These are phyloP conservation scores for Talaromyces atroroseus DNA, from an alignment of 2,329 filamentous ascomycete species.

Conservation along the genomic window DNA sequence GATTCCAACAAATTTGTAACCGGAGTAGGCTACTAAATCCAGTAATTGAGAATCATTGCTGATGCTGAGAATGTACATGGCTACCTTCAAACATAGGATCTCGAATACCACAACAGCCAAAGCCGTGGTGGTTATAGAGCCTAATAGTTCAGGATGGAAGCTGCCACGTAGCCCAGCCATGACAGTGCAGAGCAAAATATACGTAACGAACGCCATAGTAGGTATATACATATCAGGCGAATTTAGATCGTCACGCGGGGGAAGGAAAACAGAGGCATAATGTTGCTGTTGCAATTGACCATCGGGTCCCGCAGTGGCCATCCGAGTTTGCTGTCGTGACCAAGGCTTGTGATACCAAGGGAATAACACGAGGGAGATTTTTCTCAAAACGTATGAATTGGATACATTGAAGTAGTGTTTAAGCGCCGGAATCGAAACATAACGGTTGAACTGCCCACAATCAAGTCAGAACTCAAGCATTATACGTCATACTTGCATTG, in stretches of 20 bases:
- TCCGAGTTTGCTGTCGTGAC: conserved; percentile 74
- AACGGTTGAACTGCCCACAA: conserved; percentile 61
- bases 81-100: conserved; percentile 83
- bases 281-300: conserved; percentile 58
- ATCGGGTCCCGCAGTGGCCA: conserved; percentile 43
- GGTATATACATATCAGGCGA: conserved; percentile 99
- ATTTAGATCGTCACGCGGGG: conserved; percentile 92
- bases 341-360: conserved; percentile 97
- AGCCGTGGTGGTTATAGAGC: conserved; percentile 79
- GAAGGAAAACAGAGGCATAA: conserved; percentile 62
- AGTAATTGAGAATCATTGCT: conserved; percentile 89
- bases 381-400: conserved; percentile 92
- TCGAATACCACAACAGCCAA: conserved; percentile 79
- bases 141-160: conserved; percentile 90
- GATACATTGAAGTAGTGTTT: conserved; percentile 99
- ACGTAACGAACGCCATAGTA: conserved; percentile 95
- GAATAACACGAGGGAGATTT: conserved; percentile 88
- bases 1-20: conserved; percentile 97
- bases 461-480: neutral
- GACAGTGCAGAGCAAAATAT: conserved; percentile 88
- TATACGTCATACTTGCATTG: neutral
- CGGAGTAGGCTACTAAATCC: conserved; percentile 90
- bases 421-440: conserved; percentile 84
- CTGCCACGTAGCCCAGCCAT: conserved; percentile 83
- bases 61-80: conserved; percentile 89